Evolutionary conservation across 192 early-diverging fungal genomes (phyloP).

Genomic region (Helicostylum pulchrum): DNA sequence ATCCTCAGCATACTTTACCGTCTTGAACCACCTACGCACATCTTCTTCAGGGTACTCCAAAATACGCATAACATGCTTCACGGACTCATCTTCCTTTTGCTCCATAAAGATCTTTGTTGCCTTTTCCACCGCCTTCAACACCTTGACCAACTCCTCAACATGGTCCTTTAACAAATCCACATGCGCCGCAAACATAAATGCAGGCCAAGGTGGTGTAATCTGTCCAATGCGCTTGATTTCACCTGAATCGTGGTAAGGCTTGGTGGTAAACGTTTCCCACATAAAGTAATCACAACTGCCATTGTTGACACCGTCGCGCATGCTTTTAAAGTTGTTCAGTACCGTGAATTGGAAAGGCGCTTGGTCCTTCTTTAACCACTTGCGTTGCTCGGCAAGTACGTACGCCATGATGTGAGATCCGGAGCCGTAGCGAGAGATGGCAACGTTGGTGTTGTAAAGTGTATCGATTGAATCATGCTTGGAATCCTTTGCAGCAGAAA

Average conservation of each 20-base stretch:
- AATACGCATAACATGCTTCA: slow-evolving; percentile 45
- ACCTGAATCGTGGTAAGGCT: slow-evolving; percentile 70
- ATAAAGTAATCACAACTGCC: slow-evolving; percentile 74
- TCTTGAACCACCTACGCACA: slow-evolving; percentile 65
- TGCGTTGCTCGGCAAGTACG: slow-evolving; percentile 61
- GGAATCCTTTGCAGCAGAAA: slow-evolving; percentile 56
- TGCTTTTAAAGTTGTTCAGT: slow-evolving; percentile 69
- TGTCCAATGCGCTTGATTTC: slow-evolving; percentile 69
- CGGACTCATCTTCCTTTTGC: slow-evolving; percentile 42
- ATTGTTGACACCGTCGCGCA: slow-evolving; percentile 65
- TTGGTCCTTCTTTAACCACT: slow-evolving; percentile 47
- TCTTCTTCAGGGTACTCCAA: slow-evolving; percentile 54
- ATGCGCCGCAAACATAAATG: slow-evolving; percentile 78
- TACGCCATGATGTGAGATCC: slow-evolving; percentile 78
- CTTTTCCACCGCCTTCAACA: slow-evolving; percentile 42
- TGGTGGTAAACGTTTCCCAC: slow-evolving; percentile 93
- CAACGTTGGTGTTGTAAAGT: slow-evolving; percentile 40
- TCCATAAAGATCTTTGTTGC: slow-evolving; percentile 45
- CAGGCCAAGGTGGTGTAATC: slow-evolving; percentile 88
- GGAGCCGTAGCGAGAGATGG: slow-evolving; percentile 70
- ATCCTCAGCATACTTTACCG: slow-evolving; percentile 52
- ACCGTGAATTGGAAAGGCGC: slow-evolving; percentile 62
- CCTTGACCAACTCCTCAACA: slow-evolving; percentile 17
- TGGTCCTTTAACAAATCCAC: slow-evolving; percentile 34
- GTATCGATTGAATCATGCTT: slow-evolving; percentile 40